These are phyloP conservation scores for Evernia prunastri DNA, from an alignment of 495 filamentous ascomycete genomes.

Conservation along the genomic window DNA sequence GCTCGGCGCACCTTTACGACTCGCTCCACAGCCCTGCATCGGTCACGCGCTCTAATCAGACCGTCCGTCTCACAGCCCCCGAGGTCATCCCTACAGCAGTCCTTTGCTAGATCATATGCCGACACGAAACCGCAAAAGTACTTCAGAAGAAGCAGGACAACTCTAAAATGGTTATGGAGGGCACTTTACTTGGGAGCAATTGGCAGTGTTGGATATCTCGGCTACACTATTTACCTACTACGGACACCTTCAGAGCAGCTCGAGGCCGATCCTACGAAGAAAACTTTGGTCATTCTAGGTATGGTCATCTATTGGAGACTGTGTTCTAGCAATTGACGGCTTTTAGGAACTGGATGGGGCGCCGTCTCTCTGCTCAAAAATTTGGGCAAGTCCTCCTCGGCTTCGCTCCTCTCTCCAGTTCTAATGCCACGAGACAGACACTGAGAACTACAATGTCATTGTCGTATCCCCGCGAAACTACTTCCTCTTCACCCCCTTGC, in stretches of 20 bases:
- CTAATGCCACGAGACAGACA: constrained; percentile 46
- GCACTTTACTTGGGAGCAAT: constrained; percentile 63
- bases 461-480: constrained; percentile 95
- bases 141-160: constrained; percentile 32
- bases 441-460: constrained; percentile 96
- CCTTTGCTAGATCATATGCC: constrained; percentile 28
- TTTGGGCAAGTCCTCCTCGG: neutral
- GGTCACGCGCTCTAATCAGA: constrained; percentile 20
- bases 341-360: constrained; percentile 87
- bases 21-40: constrained; percentile 7
- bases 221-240: constrained; percentile 73
- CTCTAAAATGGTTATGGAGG: constrained; percentile 69
- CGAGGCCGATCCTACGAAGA: constrained; percentile 80
- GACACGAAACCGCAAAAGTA: constrained; percentile 26
- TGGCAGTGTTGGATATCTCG: constrained; percentile 60
- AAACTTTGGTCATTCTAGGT: constrained; percentile 96
- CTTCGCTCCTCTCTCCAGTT: neutral
- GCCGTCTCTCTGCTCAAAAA: constrained; percentile 92
- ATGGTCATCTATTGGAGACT: constrained; percentile 31
- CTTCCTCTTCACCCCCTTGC: constrained; percentile 97
- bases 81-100: constrained; percentile 9
- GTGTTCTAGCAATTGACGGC: constrained; percentile 18
- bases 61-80: constrained; percentile 12
- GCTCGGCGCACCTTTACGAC: constrained; percentile 22
- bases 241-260: constrained; percentile 76